A percentile compares a stretch with the other conserved stretches of the same genome.
These are phyloP conservation scores for Cenchrus purpureus DNA, from an alignment of 176 grass and related monocot species.

Conservation along the genomic window DNA sequence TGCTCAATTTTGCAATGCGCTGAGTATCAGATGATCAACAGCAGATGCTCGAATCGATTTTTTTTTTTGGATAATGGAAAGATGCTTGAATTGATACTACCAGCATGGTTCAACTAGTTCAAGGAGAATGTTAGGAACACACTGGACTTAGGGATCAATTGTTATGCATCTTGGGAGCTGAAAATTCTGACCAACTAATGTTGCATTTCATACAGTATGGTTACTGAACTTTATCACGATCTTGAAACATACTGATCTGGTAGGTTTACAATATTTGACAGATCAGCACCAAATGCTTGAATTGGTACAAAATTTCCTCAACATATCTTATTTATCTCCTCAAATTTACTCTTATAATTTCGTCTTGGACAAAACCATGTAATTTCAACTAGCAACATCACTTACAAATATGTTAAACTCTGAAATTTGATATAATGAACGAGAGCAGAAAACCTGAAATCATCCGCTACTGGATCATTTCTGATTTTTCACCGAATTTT, in stretches of 20 bases:
- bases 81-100: neutral
- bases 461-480: neutral
- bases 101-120: neutral
- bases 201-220: neutral
- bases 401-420: neutral
- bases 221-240: neutral
- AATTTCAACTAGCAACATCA: slow-evolving; percentile 3
- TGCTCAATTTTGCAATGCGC: neutral
- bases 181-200: neutral
- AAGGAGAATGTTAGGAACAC: neutral
- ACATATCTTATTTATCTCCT: neutral
- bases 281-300: neutral
- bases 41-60: no score
- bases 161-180: neutral
- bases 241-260: neutral
- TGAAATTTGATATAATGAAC: neutral
- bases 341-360: neutral
- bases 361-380: neutral
- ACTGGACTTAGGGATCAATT: neutral
- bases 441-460: neutral
- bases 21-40: neutral
- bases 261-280: neutral
- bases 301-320: neutral
- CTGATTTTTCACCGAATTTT: neutral
- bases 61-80: no score